Evolutionary conservation across 352 stramenopile genomes (phyloP).

Genomic region (Pythium chondricola): DNA sequence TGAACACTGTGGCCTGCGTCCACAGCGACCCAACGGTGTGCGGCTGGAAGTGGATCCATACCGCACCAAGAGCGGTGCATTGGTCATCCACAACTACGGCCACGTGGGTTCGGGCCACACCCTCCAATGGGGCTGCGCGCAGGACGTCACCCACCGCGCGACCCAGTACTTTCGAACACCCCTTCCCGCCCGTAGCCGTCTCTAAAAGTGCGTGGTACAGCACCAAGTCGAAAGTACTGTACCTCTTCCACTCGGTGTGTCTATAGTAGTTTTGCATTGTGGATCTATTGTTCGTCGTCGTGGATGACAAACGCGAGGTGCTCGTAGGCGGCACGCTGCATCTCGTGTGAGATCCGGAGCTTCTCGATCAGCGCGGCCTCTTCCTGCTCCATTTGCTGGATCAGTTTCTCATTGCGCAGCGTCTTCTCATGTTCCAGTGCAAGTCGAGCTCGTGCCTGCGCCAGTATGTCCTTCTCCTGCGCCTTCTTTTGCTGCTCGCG

Average conservation of each 20-base stretch:
- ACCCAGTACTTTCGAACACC: conserved; percentile 12
- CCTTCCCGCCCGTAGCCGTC: neutral
- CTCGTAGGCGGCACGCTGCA: conserved; percentile 57
- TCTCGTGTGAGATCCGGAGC: conserved; percentile 52
- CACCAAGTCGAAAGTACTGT: neutral
- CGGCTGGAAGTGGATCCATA: conserved; percentile 38
- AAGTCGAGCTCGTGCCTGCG: conserved; percentile 39
- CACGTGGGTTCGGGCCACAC: conserved; percentile 64
- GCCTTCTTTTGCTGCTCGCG: conserved; percentile 40
- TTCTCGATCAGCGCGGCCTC: conserved; percentile 56
- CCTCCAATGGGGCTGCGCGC: conserved; percentile 59
- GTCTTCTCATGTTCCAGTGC: conserved; percentile 47
- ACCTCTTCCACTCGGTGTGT: neutral
- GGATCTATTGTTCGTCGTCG: conserved; percentile 11
- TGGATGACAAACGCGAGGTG: conserved; percentile 65
- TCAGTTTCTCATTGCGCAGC: conserved; percentile 44
- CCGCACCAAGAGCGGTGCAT: conserved; percentile 24
- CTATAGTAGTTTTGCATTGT: neutral
- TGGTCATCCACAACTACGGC: conserved; percentile 70
- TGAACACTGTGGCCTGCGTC: conserved; percentile 38
- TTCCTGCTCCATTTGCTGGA: conserved; percentile 60
- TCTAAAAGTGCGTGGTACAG: conserved; percentile 1
- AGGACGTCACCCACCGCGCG: conserved; percentile 37
- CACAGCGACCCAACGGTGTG: conserved; percentile 30
- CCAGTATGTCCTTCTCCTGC: conserved; percentile 44